Base-by-base conservation (phyloP, 495 filamentous ascomycete genomes). In the Penicillium canescens region DNA sequence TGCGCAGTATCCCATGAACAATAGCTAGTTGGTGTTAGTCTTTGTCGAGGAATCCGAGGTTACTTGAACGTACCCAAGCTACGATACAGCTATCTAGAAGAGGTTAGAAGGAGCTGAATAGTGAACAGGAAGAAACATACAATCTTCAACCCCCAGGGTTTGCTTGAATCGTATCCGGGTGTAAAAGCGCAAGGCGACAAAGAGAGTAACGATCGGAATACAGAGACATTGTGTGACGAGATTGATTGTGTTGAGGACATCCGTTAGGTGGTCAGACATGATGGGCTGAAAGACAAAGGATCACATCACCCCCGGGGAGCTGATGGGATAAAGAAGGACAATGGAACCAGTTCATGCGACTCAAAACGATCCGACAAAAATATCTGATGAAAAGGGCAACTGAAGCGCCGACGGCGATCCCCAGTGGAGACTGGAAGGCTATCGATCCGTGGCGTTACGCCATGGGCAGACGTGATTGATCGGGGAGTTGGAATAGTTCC, bases 161-260 rank as follows among this genome's bases (percentile, higher is more conserved):
- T 71, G 69, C 31, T 67, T 69, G 31, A 77, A 74, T 7, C 62
- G 65, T 7, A 56, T 48, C 41, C 73, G 70, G n/a, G 69, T 66
- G 41, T 65, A 68, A 18, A 75, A 65, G 4, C 77, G 72, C 23
- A 75, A 46, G 2, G 45, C 48, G 13, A 79, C 63, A 39, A 77
- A 73, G 1, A 72, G 28, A 12, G 69, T 63, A 16, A 71, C 62
- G 38, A 80, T 65, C 2, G 67, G 67, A 39, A 80, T 68, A 55
- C 73, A 79, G n/a, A 80, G 59, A 31, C 60, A 65, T 58, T 80
- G 74, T 10, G 71, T 75, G 34, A 76, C 67, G 1, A 74, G 52
- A 43, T 74, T 77, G 34, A 76, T 42, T 1, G 74, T 77, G 44
- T 68, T 48, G 14, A 75, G 52, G 10, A 62, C 58, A 69, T 75